Percentiles rank a stretch among this genome's conserved stretches.
Evolutionary conservation across 768 basidiomycete species (phyloP).

Genomic region (Pleurotus platypus): DNA sequence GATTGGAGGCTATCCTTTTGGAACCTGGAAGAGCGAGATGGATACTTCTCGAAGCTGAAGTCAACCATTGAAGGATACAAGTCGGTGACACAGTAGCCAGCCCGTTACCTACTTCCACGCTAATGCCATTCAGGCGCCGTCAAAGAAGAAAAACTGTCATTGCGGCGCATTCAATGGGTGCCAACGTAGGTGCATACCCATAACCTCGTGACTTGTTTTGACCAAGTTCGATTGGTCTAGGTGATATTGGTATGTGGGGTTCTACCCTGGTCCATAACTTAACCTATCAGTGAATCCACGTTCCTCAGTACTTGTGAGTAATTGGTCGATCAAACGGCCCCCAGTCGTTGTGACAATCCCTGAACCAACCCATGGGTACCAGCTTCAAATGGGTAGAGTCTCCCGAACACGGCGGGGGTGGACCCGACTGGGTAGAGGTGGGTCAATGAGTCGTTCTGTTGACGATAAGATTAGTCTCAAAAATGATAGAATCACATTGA

Average conservation of each 20-base stretch:
- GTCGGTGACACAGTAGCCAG: constrained; percentile 31
- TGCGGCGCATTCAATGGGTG: constrained; percentile 84
- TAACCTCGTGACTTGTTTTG: neutral
- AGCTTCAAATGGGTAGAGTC: constrained; percentile 98
- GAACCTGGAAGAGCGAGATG: constrained; percentile 90
- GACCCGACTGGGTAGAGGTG: constrained; percentile 89
- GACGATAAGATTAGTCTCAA: neutral
- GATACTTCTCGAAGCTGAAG: constrained; percentile 85
- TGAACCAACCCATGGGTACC: neutral
- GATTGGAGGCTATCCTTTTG: constrained; percentile 88
- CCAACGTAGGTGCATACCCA: constrained; percentile 46
- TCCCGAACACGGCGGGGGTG: constrained; percentile 75
- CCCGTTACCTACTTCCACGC: too few relatives aligned
- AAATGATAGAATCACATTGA: constrained; percentile 72
- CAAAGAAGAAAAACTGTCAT: constrained; percentile 80
- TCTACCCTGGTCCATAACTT: neutral
- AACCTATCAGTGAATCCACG: constrained; percentile 9
- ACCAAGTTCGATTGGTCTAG: neutral
- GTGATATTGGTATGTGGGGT: constrained; percentile 6
- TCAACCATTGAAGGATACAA: constrained; percentile 75
- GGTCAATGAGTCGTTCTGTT: constrained; percentile 7
- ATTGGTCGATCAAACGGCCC: constrained; percentile 7
- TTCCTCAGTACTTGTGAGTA: constrained; percentile 78
- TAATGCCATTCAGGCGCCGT: constrained; percentile 41
- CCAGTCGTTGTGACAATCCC: neutral